These are phyloP conservation scores for Peronospora farinosa DNA, from an alignment of 352 stramenopile genomes.

Conservation along the genomic window DNA sequence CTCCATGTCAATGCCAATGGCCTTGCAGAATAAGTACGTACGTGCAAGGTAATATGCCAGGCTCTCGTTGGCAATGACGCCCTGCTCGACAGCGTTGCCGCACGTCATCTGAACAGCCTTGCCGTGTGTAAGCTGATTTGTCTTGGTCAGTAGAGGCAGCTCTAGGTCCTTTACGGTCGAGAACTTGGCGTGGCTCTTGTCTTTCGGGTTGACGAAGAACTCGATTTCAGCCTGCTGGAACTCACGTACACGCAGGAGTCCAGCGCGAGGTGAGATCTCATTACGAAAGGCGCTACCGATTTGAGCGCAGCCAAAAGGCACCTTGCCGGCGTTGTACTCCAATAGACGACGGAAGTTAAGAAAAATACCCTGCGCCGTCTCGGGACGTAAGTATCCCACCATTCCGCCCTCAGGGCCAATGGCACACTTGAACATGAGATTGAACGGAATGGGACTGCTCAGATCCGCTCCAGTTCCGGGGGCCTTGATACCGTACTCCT, in stretches of 20 bases:
- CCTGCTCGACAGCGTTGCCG: constrained; percentile 86
- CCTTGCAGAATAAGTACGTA: constrained; percentile 94
- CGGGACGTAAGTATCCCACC: constrained; percentile 95
- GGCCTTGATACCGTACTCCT: constrained; percentile 92
- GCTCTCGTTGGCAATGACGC: constrained; percentile 97
- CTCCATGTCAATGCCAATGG: constrained; percentile 90
- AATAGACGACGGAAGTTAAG: constrained; percentile 98
- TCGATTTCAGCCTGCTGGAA: constrained; percentile 99
- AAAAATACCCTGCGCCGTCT: constrained; percentile 99
- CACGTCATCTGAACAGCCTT: constrained; percentile 92
- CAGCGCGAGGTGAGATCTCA: constrained; percentile 95
- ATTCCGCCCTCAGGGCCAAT: constrained; percentile 97
- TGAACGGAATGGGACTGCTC: constrained; percentile 97
- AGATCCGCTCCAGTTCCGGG: constrained; percentile 88
- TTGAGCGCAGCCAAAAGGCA: constrained; percentile 79
- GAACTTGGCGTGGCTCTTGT: constrained; percentile 98
- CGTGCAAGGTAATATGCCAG: constrained; percentile 98
- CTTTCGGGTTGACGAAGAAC: constrained; percentile 97
- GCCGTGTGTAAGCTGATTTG: constrained; percentile 94
- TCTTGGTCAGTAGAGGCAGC: constrained; percentile 90
- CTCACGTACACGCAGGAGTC: constrained; percentile 96
- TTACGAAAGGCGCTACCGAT: constrained; percentile 89
- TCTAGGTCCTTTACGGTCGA: constrained; percentile 63
- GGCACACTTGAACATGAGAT: constrained; percentile 99
- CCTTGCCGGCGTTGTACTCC: constrained; percentile 95